Conservation (phyloP, 2,329 filamentous ascomycete species). For the Beauveria rudraprayagi region DNA sequence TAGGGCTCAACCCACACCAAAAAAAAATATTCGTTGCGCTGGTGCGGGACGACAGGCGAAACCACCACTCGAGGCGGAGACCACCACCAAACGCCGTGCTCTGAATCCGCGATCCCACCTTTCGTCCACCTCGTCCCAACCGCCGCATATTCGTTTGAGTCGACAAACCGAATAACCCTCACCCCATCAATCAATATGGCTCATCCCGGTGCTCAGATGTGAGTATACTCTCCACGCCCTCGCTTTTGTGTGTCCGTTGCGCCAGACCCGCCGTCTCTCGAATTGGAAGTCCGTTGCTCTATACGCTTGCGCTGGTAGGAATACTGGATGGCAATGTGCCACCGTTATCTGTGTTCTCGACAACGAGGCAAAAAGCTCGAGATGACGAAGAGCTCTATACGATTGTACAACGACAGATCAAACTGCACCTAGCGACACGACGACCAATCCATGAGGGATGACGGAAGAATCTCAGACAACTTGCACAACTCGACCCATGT, state of each 20-base stretch:
- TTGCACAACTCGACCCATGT: too few species aligned
- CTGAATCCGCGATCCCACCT: constrained; percentile 10
- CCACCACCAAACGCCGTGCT: constrained; percentile 6
- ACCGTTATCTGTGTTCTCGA: neutral
- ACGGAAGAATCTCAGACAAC: neutral
- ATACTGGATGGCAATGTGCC: neutral
- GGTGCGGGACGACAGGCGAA: constrained; percentile 8
- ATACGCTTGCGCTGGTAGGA: neutral
- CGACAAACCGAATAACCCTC: neutral
- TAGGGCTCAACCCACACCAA: constrained; percentile 26
- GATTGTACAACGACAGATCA: neutral
- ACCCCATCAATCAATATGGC: constrained; percentile 44
- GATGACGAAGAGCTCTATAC: neutral
- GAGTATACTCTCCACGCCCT: constrained; percentile 28
- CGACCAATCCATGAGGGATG: neutral
- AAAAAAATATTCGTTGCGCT: constrained; percentile 16
- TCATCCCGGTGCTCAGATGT: constrained; percentile 55
- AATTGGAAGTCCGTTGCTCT: neutral
- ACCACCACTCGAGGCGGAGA: constrained; percentile 2
- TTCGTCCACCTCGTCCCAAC: neutral
- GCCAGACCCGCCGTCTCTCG: neutral
- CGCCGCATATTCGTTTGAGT: constrained; percentile 3
- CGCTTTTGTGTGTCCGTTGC: neutral
- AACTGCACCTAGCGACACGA: neutral
- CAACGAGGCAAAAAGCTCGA: neutral